Evolutionary conservation across 2,329 filamentous ascomycete genomes (phyloP), one percentile per base, ranked within the genome.

Genomic region (Zymoseptoria ardabiliae): DNA sequence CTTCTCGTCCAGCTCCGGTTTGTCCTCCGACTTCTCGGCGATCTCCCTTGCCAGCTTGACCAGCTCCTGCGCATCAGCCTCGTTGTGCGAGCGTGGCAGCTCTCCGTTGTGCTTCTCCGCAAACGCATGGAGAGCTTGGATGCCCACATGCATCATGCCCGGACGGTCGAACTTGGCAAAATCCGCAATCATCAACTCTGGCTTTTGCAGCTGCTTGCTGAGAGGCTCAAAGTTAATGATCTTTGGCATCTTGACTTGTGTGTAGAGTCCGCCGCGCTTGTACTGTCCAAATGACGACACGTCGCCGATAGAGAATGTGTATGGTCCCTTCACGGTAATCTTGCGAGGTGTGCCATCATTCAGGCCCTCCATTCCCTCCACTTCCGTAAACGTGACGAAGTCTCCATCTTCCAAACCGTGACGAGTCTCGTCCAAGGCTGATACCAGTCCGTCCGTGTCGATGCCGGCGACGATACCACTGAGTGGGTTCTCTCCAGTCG

Each of bases 171-270:
- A 97, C 76, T 99, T 99, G 76, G 94, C 94, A 72, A 92, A 99
- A 74, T 99, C 94, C 21, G 94, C 96, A 61, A 96, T 85, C 70
- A 97, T 77, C 64, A 95, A 85, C 69, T 97, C 93, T 2, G 94
- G 94, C 59, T 91, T 89, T 75, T 90, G 90, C 58, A 97, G 76
- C 61, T 96, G 85, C 56, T 84, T 78, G 50, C 86, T 86, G 59
- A 97, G 84, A 49, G 85, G 81, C 78, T 96, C 90, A 77, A 97
- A 99, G 73, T 94, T 84, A 69, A 97, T 77, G 57, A 91, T 84
- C 78, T 94, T 96, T 55, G 94, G 94, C 93, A 97, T 97, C 82
- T 97, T 99, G 75, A 97, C 94, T 75, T 99, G 94, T 48, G 90
- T 88, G 75, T 89, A 99, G 61, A 96, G 84, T 61, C 94, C 94